A percentile compares a stretch with the other conserved stretches of the same genome.
These are phyloP conservation scores for Prunus mongolica DNA, from an alignment of 306 rosid species.

Conservation along the genomic window DNA sequence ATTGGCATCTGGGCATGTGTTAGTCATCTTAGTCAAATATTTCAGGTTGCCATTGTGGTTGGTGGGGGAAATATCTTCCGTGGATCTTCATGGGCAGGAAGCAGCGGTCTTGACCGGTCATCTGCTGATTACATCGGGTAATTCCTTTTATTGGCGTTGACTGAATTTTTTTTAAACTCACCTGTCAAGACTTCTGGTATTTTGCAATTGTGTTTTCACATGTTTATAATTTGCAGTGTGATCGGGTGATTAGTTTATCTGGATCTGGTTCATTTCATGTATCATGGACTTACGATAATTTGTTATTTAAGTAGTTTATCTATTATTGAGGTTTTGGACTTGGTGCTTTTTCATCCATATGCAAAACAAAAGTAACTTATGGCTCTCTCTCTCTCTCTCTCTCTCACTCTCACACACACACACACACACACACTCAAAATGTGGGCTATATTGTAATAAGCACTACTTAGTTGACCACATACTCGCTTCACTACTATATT, in stretches of 20 bases:
- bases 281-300: neutral
- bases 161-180: neutral
- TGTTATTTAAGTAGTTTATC: no score
- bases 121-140: constrained; percentile 98
- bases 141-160: constrained; percentile 15
- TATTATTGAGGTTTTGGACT: neutral
- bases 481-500: neutral
- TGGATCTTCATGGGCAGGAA: constrained; percentile 88
- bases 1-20: neutral
- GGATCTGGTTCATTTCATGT: neutral
- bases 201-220: neutral
- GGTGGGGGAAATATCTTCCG: constrained; percentile 98
- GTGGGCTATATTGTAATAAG: neutral
- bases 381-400: neutral
- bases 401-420: neutral
- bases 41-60: constrained; percentile 94
- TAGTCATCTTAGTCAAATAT: constrained; percentile 24
- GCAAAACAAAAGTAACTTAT: neutral
- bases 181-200: neutral
- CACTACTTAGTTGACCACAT: neutral
- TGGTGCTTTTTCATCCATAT: neutral
- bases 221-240: neutral
- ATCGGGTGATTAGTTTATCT: neutral
- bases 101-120: constrained; percentile 90
- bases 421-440: no score